These are phyloP conservation scores for Beauveria caledonica DNA, from an alignment of 2,329 filamentous ascomycete species.

Conservation along the genomic window DNA sequence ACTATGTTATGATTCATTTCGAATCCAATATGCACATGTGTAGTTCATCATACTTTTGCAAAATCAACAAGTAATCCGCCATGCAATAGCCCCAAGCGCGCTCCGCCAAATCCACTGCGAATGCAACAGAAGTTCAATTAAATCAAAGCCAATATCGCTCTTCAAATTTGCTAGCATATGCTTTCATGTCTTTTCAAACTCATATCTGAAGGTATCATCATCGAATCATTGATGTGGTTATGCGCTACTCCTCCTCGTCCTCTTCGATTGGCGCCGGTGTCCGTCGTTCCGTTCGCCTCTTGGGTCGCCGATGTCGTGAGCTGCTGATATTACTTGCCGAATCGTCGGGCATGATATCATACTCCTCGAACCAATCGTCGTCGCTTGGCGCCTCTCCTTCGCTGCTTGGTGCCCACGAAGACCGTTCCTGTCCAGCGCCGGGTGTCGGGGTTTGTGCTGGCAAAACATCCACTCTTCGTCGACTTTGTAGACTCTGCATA, in stretches of 20 bases:
- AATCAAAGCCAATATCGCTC: neutral
- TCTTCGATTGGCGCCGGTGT: conserved; percentile 68
- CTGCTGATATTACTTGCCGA: conserved; percentile 74
- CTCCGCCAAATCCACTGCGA: neutral
- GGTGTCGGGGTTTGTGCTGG: conserved; percentile 38
- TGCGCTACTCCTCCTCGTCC: conserved; percentile 53
- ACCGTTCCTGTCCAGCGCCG: conserved; percentile 36
- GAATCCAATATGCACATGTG: neutral
- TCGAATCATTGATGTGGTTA: neutral
- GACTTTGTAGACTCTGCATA: conserved; percentile 53
- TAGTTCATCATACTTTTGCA: neutral
- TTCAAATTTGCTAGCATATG: neutral
- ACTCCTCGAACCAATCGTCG: conserved; percentile 50
- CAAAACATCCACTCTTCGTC: conserved; percentile 48
- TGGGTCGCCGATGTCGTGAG: conserved; percentile 57
- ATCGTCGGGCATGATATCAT: conserved; percentile 66
- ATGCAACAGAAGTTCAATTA: neutral
- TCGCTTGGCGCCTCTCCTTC: conserved; percentile 43
- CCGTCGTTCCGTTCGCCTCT: conserved; percentile 58
- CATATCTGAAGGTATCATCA: conserved; percentile 4
- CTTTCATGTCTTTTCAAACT: neutral
- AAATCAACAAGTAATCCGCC: neutral
- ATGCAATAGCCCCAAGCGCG: neutral
- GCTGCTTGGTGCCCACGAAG: conserved; percentile 29
- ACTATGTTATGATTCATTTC: neutral